Evolutionary conservation across 768 basidiomycete genomes (phyloP).

Genomic region (Psilocybe subaeruginosa): DNA sequence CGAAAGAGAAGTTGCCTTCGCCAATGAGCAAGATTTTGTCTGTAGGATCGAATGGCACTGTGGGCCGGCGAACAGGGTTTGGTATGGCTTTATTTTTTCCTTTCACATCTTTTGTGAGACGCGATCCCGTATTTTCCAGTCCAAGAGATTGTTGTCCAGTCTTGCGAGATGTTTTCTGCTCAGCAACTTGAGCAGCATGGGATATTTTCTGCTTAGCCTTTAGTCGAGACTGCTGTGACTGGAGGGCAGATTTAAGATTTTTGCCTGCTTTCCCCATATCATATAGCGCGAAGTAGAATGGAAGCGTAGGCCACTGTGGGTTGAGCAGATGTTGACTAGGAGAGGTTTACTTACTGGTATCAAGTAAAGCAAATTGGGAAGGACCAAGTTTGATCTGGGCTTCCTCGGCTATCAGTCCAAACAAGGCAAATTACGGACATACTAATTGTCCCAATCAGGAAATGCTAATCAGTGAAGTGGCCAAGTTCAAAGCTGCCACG

Average conservation of each 20-base stretch:
- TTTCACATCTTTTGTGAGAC: conserved; percentile 16
- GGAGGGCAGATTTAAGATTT: conserved; percentile 69
- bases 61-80: conserved; percentile 37
- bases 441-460: conserved; percentile 12
- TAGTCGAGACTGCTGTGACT: conserved; percentile 69
- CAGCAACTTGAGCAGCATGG: conserved; percentile 54
- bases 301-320: background rate
- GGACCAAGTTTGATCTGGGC: background rate
- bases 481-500: conserved; percentile 23
- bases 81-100: conserved; percentile 40
- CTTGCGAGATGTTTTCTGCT: conserved; percentile 44
- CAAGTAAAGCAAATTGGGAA: background rate
- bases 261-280: conserved; percentile 51
- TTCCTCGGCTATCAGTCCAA: background rate
- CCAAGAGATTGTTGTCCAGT: conserved; percentile 16
- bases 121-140: conserved; percentile 6
- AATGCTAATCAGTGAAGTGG: conserved; percentile 11
- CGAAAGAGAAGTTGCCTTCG: conserved; percentile 95
- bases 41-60: conserved; percentile 64
- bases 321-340: background rate
- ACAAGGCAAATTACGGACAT: background rate
- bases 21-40: conserved; percentile 82
- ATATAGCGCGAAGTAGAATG: background rate
- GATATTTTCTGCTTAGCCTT: conserved; percentile 60
- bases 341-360: background rate